phyloP scores from a whole-genome alignment of 805 yeast species.

The Spathaspora boniae region DNA sequence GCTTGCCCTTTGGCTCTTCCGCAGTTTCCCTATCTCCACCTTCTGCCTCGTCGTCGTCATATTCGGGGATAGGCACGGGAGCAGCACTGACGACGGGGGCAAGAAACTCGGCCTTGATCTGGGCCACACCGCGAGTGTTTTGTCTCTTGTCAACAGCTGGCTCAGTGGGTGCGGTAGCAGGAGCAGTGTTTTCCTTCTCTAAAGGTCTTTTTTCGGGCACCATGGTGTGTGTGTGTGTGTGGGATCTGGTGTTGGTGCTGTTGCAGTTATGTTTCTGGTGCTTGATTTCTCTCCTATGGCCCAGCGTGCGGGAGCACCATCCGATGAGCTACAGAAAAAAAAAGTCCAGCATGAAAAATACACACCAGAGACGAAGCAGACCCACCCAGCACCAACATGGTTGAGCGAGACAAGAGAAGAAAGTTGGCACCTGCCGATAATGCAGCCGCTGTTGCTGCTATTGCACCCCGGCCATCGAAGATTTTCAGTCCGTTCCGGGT shows the following conservation, averaged over 20 bases:
- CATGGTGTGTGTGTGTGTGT: slow-evolving; percentile 1
- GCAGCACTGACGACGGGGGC: slow-evolving; percentile 44
- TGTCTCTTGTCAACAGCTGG: slow-evolving; percentile 20
- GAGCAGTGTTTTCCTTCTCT: slow-evolving; percentile 10
- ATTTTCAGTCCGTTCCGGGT: slow-evolving; percentile 84
- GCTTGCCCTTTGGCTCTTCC: slow-evolving; percentile 27
- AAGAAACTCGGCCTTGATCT: slow-evolving; percentile 68
- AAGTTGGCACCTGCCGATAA: slow-evolving; percentile 20
- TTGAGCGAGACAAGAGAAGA: slow-evolving; percentile 30
- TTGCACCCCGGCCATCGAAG: slow-evolving; percentile 22
- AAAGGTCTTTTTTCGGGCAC: slow-evolving; percentile 15
- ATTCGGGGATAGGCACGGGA: slow-evolving; percentile 25
- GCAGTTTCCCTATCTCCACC: slow-evolving; percentile 38
- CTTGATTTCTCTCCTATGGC: too few relatives aligned
- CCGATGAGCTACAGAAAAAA: slow-evolving; percentile 2
- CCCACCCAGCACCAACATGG: slow-evolving; percentile 4
- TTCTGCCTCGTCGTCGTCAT: slow-evolving; percentile 45
- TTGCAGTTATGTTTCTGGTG: too few relatives aligned
- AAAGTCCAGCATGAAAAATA: background rate
- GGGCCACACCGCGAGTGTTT: slow-evolving; percentile 62
- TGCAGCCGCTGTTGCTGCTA: background rate
- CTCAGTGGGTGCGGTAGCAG: slow-evolving; percentile 1
- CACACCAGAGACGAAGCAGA: background rate
- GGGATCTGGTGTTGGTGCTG: background rate
- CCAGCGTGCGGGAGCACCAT: background rate